Percentiles rank a stretch among this genome's conserved stretches.
phyloP scores from a whole-genome alignment of 257 asterid species.

The Mentha longifolia region DNA sequence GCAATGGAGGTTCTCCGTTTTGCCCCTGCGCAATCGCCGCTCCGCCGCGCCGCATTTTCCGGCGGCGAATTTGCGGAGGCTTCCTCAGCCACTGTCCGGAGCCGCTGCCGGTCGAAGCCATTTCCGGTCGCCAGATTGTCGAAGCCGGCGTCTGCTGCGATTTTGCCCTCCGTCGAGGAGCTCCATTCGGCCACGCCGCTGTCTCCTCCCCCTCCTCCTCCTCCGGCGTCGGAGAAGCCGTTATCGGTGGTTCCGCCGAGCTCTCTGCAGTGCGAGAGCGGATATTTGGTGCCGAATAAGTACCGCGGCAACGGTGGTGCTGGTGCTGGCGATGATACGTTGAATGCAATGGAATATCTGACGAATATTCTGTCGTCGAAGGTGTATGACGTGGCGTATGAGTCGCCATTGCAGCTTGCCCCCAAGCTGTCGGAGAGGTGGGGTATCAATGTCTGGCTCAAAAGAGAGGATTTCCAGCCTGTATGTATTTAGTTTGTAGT shows the following conservation, averaged over 20 bases:
- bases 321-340: slow-evolving; percentile 25
- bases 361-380: slow-evolving; percentile 80
- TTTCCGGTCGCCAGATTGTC: slow-evolving; percentile 40
- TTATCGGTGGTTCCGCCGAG: slow-evolving; percentile 49
- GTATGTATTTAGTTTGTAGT: slow-evolving; percentile 42
- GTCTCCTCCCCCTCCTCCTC: slow-evolving; percentile 4
- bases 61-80: slow-evolving; percentile 31
- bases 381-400: slow-evolving; percentile 91
- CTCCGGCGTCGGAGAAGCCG: slow-evolving; percentile 39
- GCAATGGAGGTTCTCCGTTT: slow-evolving; percentile 56
- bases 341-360: slow-evolving; percentile 75
- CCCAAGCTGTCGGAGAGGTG: slow-evolving; percentile 66
- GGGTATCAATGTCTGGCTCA: slow-evolving; percentile 86
- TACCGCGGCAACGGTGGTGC: slow-evolving; percentile 29
- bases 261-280: slow-evolving; percentile 72
- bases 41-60: slow-evolving; percentile 41
- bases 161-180: slow-evolving; percentile 38
- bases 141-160: slow-evolving; percentile 38
- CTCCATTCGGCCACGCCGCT: slow-evolving; percentile 20
- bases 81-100: slow-evolving; percentile 35
- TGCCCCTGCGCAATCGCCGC: slow-evolving; percentile 43
- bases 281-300: slow-evolving; percentile 57
- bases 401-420: slow-evolving; percentile 84
- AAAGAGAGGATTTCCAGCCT: slow-evolving; percentile 91
- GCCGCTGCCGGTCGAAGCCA: slow-evolving; percentile 33